phyloP scores from a whole-genome alignment of 2,329 filamentous ascomycete species.

The Gnomoniopsis smithogilvyi region DNA sequence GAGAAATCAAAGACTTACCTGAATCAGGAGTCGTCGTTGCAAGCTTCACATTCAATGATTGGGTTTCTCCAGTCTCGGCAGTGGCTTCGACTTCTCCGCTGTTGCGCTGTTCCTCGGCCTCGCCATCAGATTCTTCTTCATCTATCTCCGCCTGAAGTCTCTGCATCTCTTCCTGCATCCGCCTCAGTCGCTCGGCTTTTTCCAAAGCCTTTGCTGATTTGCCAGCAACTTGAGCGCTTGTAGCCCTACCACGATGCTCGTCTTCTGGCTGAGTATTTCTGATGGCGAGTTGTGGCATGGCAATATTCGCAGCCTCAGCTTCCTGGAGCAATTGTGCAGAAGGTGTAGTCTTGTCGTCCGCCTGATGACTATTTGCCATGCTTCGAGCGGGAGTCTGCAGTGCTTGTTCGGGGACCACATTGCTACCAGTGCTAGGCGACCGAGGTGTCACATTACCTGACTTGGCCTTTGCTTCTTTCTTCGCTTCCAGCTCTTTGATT shows the following conservation, averaged over 20 bases:
- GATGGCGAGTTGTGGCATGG: slow-evolving; percentile 20
- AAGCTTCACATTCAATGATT: background rate
- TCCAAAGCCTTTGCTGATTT: slow-evolving; percentile 37
- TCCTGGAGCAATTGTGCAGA: slow-evolving; percentile 24
- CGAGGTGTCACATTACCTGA: slow-evolving; percentile 25
- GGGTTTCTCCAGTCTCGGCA: slow-evolving; percentile 30
- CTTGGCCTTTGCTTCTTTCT: slow-evolving; percentile 42
- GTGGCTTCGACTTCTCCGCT: slow-evolving; percentile 27
- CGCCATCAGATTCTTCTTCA: slow-evolving; percentile 27
- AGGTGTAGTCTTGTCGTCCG: slow-evolving; percentile 19
- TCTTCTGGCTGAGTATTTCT: slow-evolving; percentile 7
- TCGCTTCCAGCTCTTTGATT: slow-evolving; percentile 56
- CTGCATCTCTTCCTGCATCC: slow-evolving; percentile 41
- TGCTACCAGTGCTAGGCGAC: slow-evolving; percentile 24
- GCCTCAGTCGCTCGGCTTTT: slow-evolving; percentile 46
- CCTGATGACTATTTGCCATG: slow-evolving; percentile 20
- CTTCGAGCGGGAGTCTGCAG: slow-evolving; percentile 17
- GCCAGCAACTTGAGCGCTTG: slow-evolving; percentile 35
- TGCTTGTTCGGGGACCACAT: slow-evolving; percentile 27
- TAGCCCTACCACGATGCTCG: slow-evolving; percentile 31
- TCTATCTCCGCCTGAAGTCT: slow-evolving; percentile 48
- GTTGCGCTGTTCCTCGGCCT: slow-evolving; percentile 26
- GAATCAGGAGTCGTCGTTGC: background rate
- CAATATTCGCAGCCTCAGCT: slow-evolving; percentile 23
- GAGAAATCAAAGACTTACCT: background rate